A percentile compares a stretch with the other conserved stretches of the same genome.
Conservation (phyloP, 2,329 filamentous ascomycete genomes). For the Cercospora janseana region DNA sequence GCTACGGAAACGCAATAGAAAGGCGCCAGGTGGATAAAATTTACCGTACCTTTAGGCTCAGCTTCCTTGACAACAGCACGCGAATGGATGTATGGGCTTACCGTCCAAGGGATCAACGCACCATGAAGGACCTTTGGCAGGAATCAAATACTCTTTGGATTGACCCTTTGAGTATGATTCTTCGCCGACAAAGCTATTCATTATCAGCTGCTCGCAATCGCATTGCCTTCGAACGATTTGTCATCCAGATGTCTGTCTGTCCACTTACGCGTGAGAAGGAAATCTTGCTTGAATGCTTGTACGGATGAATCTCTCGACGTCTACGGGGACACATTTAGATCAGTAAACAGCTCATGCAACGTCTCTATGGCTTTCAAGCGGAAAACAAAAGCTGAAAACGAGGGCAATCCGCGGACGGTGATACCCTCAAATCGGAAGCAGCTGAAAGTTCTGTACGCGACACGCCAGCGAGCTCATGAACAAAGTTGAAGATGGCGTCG, state of each 20-base stretch:
- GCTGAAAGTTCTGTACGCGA: no score
- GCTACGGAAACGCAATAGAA: constrained; percentile 80
- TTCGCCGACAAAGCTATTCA: constrained; percentile 69
- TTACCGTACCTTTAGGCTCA: constrained; percentile 59
- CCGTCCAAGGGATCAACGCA: constrained; percentile 73
- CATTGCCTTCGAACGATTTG: background rate
- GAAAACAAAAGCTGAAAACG: no score
- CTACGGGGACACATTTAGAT: constrained; percentile 41
- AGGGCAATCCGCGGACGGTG: background rate
- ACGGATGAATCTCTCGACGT: constrained; percentile 67
- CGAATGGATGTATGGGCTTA: constrained; percentile 25
- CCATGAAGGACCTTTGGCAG: constrained; percentile 63
- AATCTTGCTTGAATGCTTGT: constrained; percentile 52
- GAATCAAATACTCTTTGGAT: constrained; percentile 66
- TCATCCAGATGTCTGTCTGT: background rate
- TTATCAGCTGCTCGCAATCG: background rate
- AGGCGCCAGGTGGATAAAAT: constrained; percentile 76
- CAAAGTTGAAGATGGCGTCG: no score
- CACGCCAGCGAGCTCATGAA: no score
- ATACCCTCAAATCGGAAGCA: no score
- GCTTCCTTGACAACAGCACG: background rate
- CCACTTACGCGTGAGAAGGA: constrained; percentile 63
- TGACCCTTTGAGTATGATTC: constrained; percentile 69
- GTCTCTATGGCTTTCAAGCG: no score
- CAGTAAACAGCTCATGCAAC: background rate